Percentiles rank a stretch among this genome's conserved stretches.
These are phyloP conservation scores for Westerdykella ornata DNA, from an alignment of 2,329 filamentous ascomycete genomes.

Conservation along the genomic window DNA sequence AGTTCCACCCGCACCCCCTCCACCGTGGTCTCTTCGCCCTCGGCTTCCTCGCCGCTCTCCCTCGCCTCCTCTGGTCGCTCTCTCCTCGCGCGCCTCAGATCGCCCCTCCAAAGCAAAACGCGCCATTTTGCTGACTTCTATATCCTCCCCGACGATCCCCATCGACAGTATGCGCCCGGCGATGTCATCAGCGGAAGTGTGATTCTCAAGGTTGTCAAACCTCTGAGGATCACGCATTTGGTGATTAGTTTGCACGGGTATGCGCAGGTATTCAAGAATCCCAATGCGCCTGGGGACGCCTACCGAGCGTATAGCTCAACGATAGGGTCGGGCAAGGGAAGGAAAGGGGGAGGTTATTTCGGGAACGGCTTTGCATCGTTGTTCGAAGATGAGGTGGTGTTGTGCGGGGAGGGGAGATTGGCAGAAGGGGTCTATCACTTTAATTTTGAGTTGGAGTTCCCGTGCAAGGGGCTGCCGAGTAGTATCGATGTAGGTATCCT, in stretches of 20 bases:
- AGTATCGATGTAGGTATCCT: constrained; percentile 77
- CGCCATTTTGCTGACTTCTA: constrained; percentile 72
- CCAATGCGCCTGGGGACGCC: constrained; percentile 54
- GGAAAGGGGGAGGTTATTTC: constrained; percentile 52
- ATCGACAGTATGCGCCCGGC: constrained; percentile 68
- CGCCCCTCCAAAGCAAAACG: constrained; percentile 49
- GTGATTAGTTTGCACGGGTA: constrained; percentile 72
- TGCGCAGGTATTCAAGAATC: constrained; percentile 69
- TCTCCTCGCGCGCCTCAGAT: constrained; percentile 50
- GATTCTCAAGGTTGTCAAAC: constrained; percentile 64
- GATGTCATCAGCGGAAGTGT: constrained; percentile 69
- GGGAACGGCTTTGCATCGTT: constrained; percentile 73
- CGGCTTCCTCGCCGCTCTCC: constrained; percentile 19
- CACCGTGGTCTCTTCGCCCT: constrained; percentile 24
- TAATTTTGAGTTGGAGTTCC: constrained; percentile 67
- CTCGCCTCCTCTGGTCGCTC: constrained; percentile 26
- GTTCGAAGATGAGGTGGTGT: constrained; percentile 73
- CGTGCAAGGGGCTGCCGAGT: constrained; percentile 66
- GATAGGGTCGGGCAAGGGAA: constrained; percentile 50
- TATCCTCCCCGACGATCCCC: constrained; percentile 68
- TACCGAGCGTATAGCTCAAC: constrained; percentile 45
- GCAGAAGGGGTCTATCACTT: constrained; percentile 73
- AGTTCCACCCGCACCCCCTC: constrained; percentile 24
- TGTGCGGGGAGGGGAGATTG: constrained; percentile 71
- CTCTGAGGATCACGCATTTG: constrained; percentile 70